These are phyloP conservation scores for Xanthoparmelia taractica DNA, from an alignment of 495 filamentous ascomycete species.

Conservation along the genomic window DNA sequence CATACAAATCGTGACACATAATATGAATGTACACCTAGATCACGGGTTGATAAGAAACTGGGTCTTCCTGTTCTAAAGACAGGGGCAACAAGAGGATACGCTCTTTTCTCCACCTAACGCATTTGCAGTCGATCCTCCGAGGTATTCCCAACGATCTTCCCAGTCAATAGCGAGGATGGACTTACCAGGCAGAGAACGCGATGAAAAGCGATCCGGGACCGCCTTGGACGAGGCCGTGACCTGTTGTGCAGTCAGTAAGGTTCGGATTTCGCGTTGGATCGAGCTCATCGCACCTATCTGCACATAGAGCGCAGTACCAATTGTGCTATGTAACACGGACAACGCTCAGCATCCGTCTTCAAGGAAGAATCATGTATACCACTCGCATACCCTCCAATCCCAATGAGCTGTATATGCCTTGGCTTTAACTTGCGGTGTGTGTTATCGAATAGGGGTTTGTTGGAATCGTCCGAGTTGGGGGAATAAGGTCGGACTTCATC, in stretches of 20 bases:
- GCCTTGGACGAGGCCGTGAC: conserved; percentile 56
- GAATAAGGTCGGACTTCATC: conserved; percentile 11
- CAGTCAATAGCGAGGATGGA: conserved; percentile 18
- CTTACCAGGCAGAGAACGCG: conserved; percentile 63
- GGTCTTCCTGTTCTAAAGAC: background rate
- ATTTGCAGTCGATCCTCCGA: background rate
- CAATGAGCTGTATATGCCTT: conserved; percentile 66
- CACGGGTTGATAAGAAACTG: conserved; percentile 1
- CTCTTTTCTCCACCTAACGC: background rate
- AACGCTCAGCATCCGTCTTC: background rate
- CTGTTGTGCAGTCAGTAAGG: background rate
- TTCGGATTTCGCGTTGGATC: background rate
- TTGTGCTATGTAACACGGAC: conserved; percentile 26
- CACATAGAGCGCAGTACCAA: conserved; percentile 74
- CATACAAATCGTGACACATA: conserved; percentile 55
- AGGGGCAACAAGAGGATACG: background rate
- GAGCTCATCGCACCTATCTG: conserved; percentile 47
- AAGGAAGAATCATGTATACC: background rate
- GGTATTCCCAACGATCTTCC: background rate
- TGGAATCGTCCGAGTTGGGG: conserved; percentile 7
- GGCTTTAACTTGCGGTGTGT: conserved; percentile 55
- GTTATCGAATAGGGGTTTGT: conserved; percentile 32
- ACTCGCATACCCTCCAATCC: conserved; percentile 50
- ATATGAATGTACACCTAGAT: conserved; percentile 57
- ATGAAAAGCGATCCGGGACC: conserved; percentile 71